Evolutionary conservation across 2,329 filamentous ascomycete genomes (phyloP), one percentile per base, ranked within the genome.

Genomic region (Ilyonectria robusta): DNA sequence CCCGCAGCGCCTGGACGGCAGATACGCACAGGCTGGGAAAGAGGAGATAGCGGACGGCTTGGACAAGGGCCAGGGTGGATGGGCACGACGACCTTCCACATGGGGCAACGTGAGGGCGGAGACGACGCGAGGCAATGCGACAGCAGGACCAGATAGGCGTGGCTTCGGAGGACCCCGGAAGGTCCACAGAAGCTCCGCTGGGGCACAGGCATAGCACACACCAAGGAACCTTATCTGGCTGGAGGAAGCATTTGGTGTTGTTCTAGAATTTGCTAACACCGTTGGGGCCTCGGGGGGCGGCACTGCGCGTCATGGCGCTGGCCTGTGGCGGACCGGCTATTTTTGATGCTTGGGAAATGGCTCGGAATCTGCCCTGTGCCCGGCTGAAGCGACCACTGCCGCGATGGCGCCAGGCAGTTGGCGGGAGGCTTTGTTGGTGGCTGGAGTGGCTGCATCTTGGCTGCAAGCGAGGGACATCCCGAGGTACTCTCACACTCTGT

Each of bases 21-120:
- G 50, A 53, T 35, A 53, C 50, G 50, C 50, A 35, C 50, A 53
- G 50, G 50, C 31, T 21, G 26, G 26, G 17, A 35, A 29, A 2
- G 62, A 59, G 62, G 31, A 65, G 71, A 73, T 71, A 63, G 54
- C 23, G 62, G 68, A 67, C 50, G n/a, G 48, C 29, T 66, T 69
- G 26, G 23, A 15, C 13, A 42, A 35, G 19, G 19, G 15, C 13
- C 13, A 26, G n/a, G 46, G 23, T 55, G n/a, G 21, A 40, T 19
- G 29, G n/a, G 33, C 21, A 17, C 33, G 46, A 56, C 47, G 61
- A 63, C 61, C 61, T 63, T 63, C 61, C 61, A 47, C 23, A 63
- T 58, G 19, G 15, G 54, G 61, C 23, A 63, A 46, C n/a, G 46
- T 17, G n/a, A n/a, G 40, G n/a, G 40, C 17, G 40, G 40, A 31